These are phyloP conservation scores for Cercospora janseana DNA, from an alignment of 2,329 filamentous ascomycete genomes.

Conservation along the genomic window DNA sequence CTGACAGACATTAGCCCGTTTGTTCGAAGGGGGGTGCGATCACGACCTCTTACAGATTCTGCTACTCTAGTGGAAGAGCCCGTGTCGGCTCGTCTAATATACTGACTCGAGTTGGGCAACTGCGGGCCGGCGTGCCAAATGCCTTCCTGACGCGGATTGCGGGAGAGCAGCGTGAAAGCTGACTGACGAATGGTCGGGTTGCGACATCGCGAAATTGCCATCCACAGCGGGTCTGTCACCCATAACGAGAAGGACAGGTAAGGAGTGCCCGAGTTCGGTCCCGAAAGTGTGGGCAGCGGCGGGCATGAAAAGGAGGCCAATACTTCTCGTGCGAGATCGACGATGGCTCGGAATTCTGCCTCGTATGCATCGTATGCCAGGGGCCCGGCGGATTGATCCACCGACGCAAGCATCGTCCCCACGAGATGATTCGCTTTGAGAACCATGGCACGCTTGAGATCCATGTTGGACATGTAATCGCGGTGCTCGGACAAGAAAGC, in stretches of 20 bases:
- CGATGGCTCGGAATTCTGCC: constrained; percentile 36
- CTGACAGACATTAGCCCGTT: constrained; percentile 24
- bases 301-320: constrained; percentile 36
- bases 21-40: not conserved
- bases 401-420: constrained; percentile 35
- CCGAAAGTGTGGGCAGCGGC: constrained; percentile 34
- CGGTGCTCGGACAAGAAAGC: constrained; percentile 29
- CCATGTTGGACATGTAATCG: constrained; percentile 32
- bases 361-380: constrained; percentile 36
- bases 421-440: constrained; percentile 38
- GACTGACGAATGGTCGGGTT: constrained; percentile 35
- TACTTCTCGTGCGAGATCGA: constrained; percentile 36
- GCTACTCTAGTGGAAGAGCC: constrained; percentile 16
- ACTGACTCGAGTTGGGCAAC: constrained; percentile 29
- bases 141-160: constrained; percentile 37
- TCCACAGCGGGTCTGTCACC: constrained; percentile 39
- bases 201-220: constrained; percentile 36
- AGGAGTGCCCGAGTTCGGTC: constrained; percentile 32
- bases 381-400: constrained; percentile 35
- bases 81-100: constrained; percentile 28
- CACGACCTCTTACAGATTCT: constrained; percentile 24
- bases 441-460: constrained; percentile 38
- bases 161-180: constrained; percentile 35
- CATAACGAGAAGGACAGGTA: constrained; percentile 37
- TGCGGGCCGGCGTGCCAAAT: constrained; percentile 38